phyloP scores from a whole-genome alignment of 257 asterid genomes.

The Osmanthus fragrans region DNA sequence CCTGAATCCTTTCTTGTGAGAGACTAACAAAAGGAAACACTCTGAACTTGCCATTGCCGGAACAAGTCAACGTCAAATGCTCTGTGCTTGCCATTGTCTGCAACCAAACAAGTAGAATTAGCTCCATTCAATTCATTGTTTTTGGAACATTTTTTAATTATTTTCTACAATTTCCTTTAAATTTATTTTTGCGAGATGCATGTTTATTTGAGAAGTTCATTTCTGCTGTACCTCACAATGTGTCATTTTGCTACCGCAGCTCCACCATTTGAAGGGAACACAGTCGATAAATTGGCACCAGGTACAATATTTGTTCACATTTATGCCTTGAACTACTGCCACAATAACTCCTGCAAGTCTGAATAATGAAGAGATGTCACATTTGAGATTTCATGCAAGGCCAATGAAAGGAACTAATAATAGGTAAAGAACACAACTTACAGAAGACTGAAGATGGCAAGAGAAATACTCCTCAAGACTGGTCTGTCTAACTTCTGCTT shows the following conservation, averaged over 20 bases:
- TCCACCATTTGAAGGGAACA: conserved; percentile 80
- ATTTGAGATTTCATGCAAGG: background rate
- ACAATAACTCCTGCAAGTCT: conserved; percentile 58
- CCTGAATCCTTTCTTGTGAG: conserved; percentile 63
- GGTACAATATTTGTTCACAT: conserved; percentile 61
- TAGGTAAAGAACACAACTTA: conserved; percentile 42
- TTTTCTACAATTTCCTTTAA: background rate
- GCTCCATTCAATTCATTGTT: background rate
- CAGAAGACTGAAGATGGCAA: conserved; percentile 57
- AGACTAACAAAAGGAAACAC: conserved; percentile 55
- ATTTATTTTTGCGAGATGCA: background rate
- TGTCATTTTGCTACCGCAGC: conserved; percentile 59
- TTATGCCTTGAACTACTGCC: conserved; percentile 48
- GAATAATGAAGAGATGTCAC: conserved; percentile 21
- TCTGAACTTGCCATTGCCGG: conserved; percentile 65
- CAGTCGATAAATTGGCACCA: conserved; percentile 79
- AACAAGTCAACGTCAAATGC: conserved; percentile 68
- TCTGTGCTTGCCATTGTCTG: conserved; percentile 61
- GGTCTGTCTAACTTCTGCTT: conserved; percentile 62
- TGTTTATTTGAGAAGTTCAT: background rate
- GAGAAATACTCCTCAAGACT: conserved; percentile 50
- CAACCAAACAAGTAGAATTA: conserved; percentile 23
- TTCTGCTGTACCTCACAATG: conserved; percentile 60
- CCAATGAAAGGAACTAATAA: background rate
- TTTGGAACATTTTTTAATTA: background rate